These are phyloP conservation scores for Drosera spatulata DNA, from an alignment of 179 eudicot genomes.

Conservation along the genomic window DNA sequence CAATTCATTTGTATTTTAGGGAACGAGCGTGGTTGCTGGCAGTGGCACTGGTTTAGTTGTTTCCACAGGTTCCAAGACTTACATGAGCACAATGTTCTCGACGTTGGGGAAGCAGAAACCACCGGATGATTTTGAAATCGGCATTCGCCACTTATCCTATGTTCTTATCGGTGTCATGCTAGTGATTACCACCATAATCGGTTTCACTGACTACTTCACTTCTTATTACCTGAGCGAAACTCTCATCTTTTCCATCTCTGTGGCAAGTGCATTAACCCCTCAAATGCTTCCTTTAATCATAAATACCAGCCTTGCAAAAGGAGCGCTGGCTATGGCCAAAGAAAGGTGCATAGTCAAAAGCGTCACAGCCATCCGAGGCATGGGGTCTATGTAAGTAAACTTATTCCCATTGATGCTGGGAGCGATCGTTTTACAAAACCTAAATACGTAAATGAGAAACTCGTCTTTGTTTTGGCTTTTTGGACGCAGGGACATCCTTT, in stretches of 20 bases:
- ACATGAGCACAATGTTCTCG: conserved; percentile 51
- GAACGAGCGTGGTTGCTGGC: conserved; percentile 44
- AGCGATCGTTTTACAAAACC: too few species aligned
- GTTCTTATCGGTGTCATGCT: conserved; percentile 34
- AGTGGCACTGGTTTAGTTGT: conserved; percentile 39
- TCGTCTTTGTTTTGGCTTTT: neutral
- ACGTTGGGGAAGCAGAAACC: conserved; percentile 33
- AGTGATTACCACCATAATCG: conserved; percentile 21
- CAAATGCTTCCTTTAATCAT: conserved; percentile 47
- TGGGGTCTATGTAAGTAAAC: conserved; percentile 47
- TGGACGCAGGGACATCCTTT: conserved; percentile 32
- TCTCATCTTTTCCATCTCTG: conserved; percentile 37
- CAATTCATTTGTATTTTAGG: conserved; percentile 17
- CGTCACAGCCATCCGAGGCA: conserved; percentile 34
- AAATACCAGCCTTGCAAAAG: conserved; percentile 42
- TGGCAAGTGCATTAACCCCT: conserved; percentile 47
- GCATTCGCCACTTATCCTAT: conserved; percentile 32
- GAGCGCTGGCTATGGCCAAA: conserved; percentile 43
- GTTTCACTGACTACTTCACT: conserved; percentile 22
- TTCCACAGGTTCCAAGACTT: conserved; percentile 41
- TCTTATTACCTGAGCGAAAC: conserved; percentile 24
- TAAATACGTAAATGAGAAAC: too few species aligned
- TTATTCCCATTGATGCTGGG: neutral
- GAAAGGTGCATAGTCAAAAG: conserved; percentile 42
- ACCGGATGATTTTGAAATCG: conserved; percentile 40